Percentiles rank a stretch among this genome's conserved stretches.
Conservation (phyloP, 2,329 filamentous ascomycete genomes). For the Nemania bipapillata region DNA sequence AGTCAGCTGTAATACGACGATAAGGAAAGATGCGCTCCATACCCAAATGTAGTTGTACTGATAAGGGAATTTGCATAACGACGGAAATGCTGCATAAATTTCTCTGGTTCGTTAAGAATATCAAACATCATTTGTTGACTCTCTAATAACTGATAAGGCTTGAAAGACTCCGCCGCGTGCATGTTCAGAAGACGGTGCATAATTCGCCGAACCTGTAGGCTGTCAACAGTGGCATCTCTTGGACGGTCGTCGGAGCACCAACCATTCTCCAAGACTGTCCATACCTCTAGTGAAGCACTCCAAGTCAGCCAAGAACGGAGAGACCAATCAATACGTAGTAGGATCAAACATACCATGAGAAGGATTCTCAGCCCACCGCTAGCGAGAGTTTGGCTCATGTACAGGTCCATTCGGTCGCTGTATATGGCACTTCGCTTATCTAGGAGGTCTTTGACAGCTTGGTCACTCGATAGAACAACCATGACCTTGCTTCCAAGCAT, state of each 20-base stretch:
- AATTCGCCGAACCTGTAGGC: slow-evolving; percentile 45
- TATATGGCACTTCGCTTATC: slow-evolving; percentile 61
- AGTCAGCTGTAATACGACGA: slow-evolving; percentile 1
- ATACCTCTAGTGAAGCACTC: slow-evolving; percentile 29
- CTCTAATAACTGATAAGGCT: slow-evolving; percentile 64
- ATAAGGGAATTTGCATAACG: slow-evolving; percentile 59
- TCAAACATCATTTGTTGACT: slow-evolving; percentile 62
- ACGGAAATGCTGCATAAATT: slow-evolving; percentile 55
- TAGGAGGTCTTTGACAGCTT: slow-evolving; percentile 60
- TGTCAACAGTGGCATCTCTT: neutral
- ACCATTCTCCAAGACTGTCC: slow-evolving; percentile 46
- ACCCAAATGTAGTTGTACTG: slow-evolving; percentile 60
- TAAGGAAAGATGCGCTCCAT: slow-evolving; percentile 38
- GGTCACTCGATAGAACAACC: slow-evolving; percentile 58
- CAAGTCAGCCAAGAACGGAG: neutral
- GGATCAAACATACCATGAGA: slow-evolving; percentile 35
- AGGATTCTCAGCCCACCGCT: slow-evolving; percentile 30
- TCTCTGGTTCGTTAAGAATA: slow-evolving; percentile 55
- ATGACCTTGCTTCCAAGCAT: slow-evolving; percentile 59
- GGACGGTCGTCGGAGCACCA: neutral
- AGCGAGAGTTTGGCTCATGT: slow-evolving; percentile 54
- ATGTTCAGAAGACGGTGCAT: slow-evolving; percentile 58
- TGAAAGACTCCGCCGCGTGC: slow-evolving; percentile 56
- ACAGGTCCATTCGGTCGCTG: slow-evolving; percentile 56
- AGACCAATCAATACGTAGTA: too few species aligned